A percentile compares a stretch with the other conserved stretches of the same genome.
phyloP scores from a whole-genome alignment of 805 yeast genomes.

The Yamadazyma insecticola region DNA sequence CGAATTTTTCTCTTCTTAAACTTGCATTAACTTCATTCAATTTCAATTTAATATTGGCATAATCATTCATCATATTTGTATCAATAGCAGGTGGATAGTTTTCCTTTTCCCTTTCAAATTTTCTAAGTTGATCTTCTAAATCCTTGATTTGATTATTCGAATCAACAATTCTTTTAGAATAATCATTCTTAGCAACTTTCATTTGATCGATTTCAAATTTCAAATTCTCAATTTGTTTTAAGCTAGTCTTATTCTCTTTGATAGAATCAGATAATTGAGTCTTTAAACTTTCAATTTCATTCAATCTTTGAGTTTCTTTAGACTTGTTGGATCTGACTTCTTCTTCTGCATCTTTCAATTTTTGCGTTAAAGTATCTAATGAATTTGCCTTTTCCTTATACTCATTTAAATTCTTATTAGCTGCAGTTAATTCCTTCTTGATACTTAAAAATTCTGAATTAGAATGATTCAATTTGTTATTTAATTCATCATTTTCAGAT shows the following conservation, averaged over 20 bases:
- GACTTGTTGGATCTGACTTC: conserved; percentile 2
- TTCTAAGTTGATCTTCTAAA: conserved; percentile 15
- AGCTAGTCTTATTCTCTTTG: conserved; percentile 4
- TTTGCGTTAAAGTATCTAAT: conserved; percentile 1
- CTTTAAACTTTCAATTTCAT: conserved; percentile 5
- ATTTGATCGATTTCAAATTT: conserved; percentile 19
- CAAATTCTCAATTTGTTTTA: conserved; percentile 12
- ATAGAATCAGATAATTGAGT: conserved; percentile 5
- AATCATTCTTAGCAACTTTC: conserved; percentile 19
- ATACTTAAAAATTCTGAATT: conserved; percentile 9
- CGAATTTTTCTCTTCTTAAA: conserved; percentile 44
- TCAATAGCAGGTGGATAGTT: conserved; percentile 25
- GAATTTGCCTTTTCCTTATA: not conserved
- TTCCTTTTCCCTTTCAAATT: conserved; percentile 32
- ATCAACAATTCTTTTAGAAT: conserved; percentile 21
- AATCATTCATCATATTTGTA: conserved; percentile 37
- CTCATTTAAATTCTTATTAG: not conserved
- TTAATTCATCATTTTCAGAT: conserved; percentile 7
- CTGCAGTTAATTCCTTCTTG: conserved; percentile 7
- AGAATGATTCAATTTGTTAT: conserved; percentile 7
- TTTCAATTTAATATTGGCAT: conserved; percentile 44
- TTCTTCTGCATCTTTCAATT: conserved; percentile 5
- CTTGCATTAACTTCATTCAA: conserved; percentile 49
- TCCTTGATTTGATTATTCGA: conserved; percentile 18
- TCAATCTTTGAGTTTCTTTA: conserved; percentile 3